phyloP scores from a whole-genome alignment of 768 basidiomycete species.

The Psilocybe tampanensis region DNA sequence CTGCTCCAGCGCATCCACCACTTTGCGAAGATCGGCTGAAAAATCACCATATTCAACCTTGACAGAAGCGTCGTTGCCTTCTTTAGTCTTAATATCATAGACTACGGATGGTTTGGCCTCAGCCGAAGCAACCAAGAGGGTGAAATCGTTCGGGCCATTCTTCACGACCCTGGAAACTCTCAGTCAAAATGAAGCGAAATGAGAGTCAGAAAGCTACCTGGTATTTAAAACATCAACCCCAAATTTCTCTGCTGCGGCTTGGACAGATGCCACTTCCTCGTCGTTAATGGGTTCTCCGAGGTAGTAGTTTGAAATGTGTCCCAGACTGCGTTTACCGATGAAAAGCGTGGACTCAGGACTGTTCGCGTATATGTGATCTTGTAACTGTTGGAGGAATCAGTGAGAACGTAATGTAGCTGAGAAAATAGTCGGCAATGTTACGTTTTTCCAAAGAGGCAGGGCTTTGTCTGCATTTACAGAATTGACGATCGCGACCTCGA shows the following conservation, averaged over 20 bases:
- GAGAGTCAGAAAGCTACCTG: conserved; percentile 45
- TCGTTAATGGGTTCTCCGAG: conserved; percentile 73
- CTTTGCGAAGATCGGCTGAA: conserved; percentile 54
- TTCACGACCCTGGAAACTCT: conserved; percentile 61
- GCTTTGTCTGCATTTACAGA: conserved; percentile 64
- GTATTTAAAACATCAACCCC: conserved; percentile 83
- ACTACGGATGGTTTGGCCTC: conserved; percentile 37
- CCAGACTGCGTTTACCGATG: conserved; percentile 78
- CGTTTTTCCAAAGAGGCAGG: conserved; percentile 63
- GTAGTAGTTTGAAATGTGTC: conserved; percentile 87
- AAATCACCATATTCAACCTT: conserved; percentile 80
- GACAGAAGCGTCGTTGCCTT: conserved; percentile 49
- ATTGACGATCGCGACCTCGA: conserved; percentile 59
- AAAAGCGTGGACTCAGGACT: conserved; percentile 67
- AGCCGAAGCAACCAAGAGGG: conserved; percentile 76
- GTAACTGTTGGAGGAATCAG: conserved; percentile 48
- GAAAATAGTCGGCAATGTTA: conserved; percentile 26
- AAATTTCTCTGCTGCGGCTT: conserved; percentile 73
- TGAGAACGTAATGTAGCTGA: not conserved
- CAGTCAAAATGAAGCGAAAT: not conserved
- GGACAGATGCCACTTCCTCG: conserved; percentile 76
- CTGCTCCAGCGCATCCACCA: conserved; percentile 58
- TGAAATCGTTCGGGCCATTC: conserved; percentile 60
- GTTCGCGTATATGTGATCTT: conserved; percentile 71
- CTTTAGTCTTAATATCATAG: conserved; percentile 47